Conservation (phyloP, 805 yeast genomes). For the Ogataea methanolica region DNA sequence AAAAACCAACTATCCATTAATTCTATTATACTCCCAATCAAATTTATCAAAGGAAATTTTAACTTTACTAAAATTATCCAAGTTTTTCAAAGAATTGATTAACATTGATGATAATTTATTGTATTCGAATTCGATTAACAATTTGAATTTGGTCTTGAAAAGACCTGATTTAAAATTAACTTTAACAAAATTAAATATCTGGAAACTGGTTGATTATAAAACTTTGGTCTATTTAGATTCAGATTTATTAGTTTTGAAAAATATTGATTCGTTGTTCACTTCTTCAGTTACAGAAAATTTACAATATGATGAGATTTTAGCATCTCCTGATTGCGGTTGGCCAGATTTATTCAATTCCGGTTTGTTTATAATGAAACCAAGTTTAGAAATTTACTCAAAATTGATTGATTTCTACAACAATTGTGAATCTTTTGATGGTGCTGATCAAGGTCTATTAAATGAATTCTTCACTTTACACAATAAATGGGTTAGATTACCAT, state of each 20-base stretch:
- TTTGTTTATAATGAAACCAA: constrained; percentile 58
- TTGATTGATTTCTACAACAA: constrained; percentile 32
- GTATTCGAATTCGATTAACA: constrained; percentile 13
- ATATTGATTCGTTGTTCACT: constrained; percentile 27
- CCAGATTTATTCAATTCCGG: constrained; percentile 89
- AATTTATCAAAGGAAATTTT: constrained; percentile 12
- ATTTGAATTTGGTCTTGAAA: constrained; percentile 18
- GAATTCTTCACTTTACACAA: constrained; percentile 48
- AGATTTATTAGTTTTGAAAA: constrained; percentile 43
- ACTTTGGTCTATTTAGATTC: constrained; percentile 58
- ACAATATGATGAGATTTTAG: constrained; percentile 32
- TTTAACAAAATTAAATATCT: constrained; percentile 51
- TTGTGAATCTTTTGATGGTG: constrained; percentile 64
- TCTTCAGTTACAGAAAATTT: constrained; percentile 17
- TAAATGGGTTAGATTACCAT: constrained; percentile 71
- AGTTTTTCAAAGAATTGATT: constrained; percentile 15
- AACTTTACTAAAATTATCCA: constrained; percentile 6
- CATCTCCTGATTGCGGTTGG: constrained; percentile 85
- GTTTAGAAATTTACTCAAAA: constrained; percentile 33
- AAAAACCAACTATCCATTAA: constrained; percentile 15
- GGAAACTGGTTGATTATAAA: constrained; percentile 41
- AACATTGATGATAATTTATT: constrained; percentile 21
- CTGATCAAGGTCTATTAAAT: constrained; percentile 87
- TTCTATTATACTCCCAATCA: constrained; percentile 19
- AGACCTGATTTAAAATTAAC: constrained; percentile 32